Conservation (phyloP, 2,329 filamentous ascomycete genomes). For the Pseudogymnoascus sp. region DNA sequence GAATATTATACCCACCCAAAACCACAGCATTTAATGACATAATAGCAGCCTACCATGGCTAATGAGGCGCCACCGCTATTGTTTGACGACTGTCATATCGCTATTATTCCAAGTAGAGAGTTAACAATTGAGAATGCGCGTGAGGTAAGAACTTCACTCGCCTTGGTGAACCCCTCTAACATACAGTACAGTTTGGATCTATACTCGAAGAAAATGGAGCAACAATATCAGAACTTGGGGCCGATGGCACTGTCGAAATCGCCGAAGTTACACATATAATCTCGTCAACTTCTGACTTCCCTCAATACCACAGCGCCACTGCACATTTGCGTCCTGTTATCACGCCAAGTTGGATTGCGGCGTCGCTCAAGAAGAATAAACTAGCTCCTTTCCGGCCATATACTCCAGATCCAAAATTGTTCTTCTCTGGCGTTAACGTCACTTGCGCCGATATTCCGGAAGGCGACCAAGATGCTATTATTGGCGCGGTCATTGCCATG, state of each 20-base stretch:
- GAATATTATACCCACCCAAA: conserved; percentile 10
- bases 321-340: conserved; percentile 79
- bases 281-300: conserved; percentile 80
- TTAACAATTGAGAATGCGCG: conserved; percentile 15
- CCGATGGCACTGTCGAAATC: conserved; percentile 35
- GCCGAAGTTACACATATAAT: conserved; percentile 57
- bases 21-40: conserved; percentile 2
- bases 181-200: conserved; percentile 20
- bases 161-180: background rate
- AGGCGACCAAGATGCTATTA: conserved; percentile 85
- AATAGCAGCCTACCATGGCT: background rate
- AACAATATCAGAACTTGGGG: conserved; percentile 34
- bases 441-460: conserved; percentile 78
- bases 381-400: conserved; percentile 74
- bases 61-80: conserved; percentile 13
- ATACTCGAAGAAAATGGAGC: conserved; percentile 30
- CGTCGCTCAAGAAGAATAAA: conserved; percentile 63
- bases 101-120: conserved; percentile 25
- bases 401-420: conserved; percentile 84
- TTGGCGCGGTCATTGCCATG: conserved; percentile 81
- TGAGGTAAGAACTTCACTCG: background rate
- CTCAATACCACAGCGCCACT: conserved; percentile 70
- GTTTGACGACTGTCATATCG: conserved; percentile 27
- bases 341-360: conserved; percentile 71
- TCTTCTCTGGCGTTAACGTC: conserved; percentile 79